phyloP scores from a whole-genome alignment of 257 asterid genomes.

The Dorcoceras hygrometricum region DNA sequence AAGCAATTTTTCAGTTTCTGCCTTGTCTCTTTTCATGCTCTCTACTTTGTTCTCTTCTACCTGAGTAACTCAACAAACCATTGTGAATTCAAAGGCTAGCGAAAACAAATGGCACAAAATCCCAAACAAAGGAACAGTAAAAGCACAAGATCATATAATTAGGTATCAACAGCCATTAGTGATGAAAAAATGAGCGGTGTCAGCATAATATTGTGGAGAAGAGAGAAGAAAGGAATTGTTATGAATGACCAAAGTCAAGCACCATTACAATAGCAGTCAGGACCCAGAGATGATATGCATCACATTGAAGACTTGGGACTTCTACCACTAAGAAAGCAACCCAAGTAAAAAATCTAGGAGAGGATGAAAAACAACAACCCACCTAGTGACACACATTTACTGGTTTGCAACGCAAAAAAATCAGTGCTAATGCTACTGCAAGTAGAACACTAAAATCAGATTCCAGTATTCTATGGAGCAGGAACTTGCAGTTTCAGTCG shows the following conservation, averaged over 20 bases:
- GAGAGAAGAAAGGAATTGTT: conserved; percentile 14
- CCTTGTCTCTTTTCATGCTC: conserved; percentile 84
- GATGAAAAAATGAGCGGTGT: conserved; percentile 8
- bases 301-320: not conserved
- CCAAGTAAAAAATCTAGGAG: no score
- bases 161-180: conserved; percentile 3
- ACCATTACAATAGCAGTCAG: not conserved
- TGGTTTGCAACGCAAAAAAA: not conserved
- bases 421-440: not conserved
- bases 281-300: not conserved
- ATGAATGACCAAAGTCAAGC: conserved; percentile 7
- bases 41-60: conserved; percentile 96
- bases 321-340: no score
- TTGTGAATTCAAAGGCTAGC: conserved; percentile 8
- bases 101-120: conserved; percentile 2
- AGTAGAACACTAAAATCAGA: not conserved
- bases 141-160: not conserved
- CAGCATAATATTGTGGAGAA: not conserved
- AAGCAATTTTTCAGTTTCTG: conserved; percentile 83
- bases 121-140: conserved; percentile 14
- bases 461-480: not conserved
- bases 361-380: conserved; percentile 15
- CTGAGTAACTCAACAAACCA: conserved; percentile 35
- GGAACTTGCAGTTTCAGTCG: conserved; percentile 1
- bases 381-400: not conserved